phyloP scores from a whole-genome alignment of 192 early-diverging fungal genomes.

The Coemansia sp. region DNA sequence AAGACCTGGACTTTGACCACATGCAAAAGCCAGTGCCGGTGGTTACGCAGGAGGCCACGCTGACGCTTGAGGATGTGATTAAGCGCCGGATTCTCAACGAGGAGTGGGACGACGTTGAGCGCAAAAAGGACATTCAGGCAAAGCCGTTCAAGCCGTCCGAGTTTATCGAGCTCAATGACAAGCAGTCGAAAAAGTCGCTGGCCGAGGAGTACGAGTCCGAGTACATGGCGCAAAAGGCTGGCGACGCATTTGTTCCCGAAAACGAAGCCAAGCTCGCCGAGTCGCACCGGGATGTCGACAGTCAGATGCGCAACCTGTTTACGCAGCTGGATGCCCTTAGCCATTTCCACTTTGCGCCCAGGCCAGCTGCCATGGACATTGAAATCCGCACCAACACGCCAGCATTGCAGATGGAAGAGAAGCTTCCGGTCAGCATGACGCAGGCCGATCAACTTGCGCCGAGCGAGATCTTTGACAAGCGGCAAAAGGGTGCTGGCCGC shows the following conservation, averaged over 20 bases:
- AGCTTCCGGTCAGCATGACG: conserved; percentile 82
- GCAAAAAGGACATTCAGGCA: conserved; percentile 74
- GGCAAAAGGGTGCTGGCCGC: conserved; percentile 45
- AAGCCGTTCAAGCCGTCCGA: conserved; percentile 70
- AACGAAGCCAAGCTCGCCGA: conserved; percentile 77
- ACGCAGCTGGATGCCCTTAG: conserved; percentile 85
- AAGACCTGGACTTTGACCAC: conserved; percentile 88
- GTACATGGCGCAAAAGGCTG: conserved; percentile 65
- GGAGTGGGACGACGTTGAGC: conserved; percentile 91
- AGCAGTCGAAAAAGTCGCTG: conserved; percentile 83
- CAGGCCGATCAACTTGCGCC: conserved; percentile 81
- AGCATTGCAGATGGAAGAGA: conserved; percentile 92
- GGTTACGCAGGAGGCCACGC: conserved; percentile 86
- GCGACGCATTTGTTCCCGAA: conserved; percentile 40
- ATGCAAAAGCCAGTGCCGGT: conserved; percentile 91
- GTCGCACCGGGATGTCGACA: conserved; percentile 78
- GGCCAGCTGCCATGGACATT: conserved; percentile 74
- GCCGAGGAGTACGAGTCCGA: conserved; percentile 91
- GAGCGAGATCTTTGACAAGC: conserved; percentile 86
- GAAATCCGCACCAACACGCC: conserved; percentile 74
- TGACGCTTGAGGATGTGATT: conserved; percentile 89
- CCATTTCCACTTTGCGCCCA: conserved; percentile 93
- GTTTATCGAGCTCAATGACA: conserved; percentile 78
- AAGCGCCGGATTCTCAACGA: conserved; percentile 85
- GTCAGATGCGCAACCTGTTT: conserved; percentile 75